Base-by-base conservation (phyloP, 129 eudicot species). In the Logfia minima region DNA sequence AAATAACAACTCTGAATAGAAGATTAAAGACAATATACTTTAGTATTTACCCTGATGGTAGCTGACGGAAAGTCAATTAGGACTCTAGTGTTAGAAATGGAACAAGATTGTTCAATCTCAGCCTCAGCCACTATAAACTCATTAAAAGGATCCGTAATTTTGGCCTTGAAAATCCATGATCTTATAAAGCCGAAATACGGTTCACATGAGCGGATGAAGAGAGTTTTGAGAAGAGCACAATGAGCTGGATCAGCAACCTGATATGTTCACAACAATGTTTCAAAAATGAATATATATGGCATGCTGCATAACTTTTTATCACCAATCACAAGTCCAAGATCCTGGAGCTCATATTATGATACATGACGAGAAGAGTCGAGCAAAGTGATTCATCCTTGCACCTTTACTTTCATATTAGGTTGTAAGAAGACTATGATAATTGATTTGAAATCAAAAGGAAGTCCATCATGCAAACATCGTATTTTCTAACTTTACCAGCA, bases 111-210 rank as follows among this genome's bases (percentile, higher is more conserved):
- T 45, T 63, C 70, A 76, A n/a, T 66, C 31, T 74, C 83, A 75
- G 66, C 81, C 74, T 68, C 85, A 43, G 88, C 90, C 81, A 93
- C 90, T 74, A 89, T 77, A 72, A 93, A 93, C 77, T 93, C 98
- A 62, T 72, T 78, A 83, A 84, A 89, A 77, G 97, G 97, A 82
- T 93, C 98, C 68, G 81, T 77, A 68, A 94, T 77, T 61, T 83
- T 81, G 83, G 97, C 98, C 77, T 91, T 87, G 53, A 85, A 94
- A 74, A 94, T 91, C 98, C 98, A 94, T 21, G 97, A 91, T 86
- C 97, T 87, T 55, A 94, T 82, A 74, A 91, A 91, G 4, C 79
- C 86, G 68, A 81, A 89, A 77, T 94, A 94, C 14, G 98, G 98
- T 86, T 94, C 97, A 77, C 82, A 88, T 75, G 97, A 89, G 55